These are phyloP conservation scores for Barnettozyma populi DNA, from an alignment of 805 yeast species.

Conservation along the genomic window DNA sequence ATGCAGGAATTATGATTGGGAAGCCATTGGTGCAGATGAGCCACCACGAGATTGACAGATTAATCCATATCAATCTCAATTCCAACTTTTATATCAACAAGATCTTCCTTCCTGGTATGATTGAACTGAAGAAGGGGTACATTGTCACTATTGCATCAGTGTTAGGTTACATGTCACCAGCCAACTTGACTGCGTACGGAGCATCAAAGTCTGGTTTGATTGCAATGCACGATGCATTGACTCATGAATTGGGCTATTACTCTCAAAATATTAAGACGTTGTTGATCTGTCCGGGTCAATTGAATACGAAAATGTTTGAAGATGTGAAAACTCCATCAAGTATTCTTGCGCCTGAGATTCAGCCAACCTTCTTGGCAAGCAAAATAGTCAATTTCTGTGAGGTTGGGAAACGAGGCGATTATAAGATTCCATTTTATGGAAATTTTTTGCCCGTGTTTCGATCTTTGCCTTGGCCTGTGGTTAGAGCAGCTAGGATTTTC, in stretches of 20 bases:
- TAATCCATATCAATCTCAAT: conserved; percentile 61
- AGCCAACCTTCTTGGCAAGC: conserved; percentile 60
- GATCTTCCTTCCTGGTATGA: conserved; percentile 69
- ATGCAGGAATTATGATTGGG: conserved; percentile 74
- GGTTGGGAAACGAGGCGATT: conserved; percentile 60
- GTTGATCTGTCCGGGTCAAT: conserved; percentile 83
- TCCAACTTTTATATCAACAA: conserved; percentile 69
- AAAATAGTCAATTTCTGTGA: conserved; percentile 50
- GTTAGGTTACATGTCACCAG: conserved; percentile 81
- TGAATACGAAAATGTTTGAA: conserved; percentile 68
- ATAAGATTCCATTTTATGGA: conserved; percentile 73
- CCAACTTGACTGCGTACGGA: conserved; percentile 72
- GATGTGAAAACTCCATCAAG: conserved; percentile 70
- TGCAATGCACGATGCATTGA: conserved; percentile 77
- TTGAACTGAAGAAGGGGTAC: conserved; percentile 57
- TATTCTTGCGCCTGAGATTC: conserved; percentile 76
- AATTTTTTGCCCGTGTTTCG: conserved; percentile 67
- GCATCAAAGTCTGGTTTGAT: conserved; percentile 86
- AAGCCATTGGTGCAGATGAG: conserved; percentile 48
- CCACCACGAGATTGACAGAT: conserved; percentile 53
- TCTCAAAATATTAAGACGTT: conserved; percentile 62
- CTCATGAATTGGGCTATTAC: conserved; percentile 56
- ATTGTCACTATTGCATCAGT: conserved; percentile 81
- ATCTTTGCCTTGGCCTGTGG: conserved; percentile 63
- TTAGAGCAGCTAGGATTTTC: conserved; percentile 34